Conservation (phyloP, 768 basidiomycete genomes). For the Neoboletus subvelutipes region DNA sequence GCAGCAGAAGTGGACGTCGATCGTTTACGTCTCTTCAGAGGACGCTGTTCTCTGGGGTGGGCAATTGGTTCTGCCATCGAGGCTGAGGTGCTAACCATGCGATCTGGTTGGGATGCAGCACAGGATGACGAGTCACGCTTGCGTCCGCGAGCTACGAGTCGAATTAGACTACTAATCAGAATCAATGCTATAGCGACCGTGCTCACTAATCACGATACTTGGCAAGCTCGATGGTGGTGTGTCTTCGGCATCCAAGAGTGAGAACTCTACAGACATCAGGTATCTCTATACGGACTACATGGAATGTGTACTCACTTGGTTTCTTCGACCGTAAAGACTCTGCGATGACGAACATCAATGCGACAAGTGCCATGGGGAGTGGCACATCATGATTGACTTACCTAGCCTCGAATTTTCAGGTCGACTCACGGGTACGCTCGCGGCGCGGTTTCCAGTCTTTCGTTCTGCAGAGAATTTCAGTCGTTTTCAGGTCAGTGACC, state of each 20-base stretch:
- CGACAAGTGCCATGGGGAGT: neutral
- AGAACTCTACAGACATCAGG: slow-evolving; percentile 9
- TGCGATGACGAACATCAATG: slow-evolving; percentile 13
- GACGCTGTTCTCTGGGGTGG: slow-evolving; percentile 5
- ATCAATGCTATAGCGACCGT: neutral
- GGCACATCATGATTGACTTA: slow-evolving; percentile 13
- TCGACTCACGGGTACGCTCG: slow-evolving; percentile 19
- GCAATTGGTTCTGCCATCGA: neutral
- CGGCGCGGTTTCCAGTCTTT: slow-evolving; percentile 8
- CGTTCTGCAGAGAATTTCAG: slow-evolving; percentile 12
- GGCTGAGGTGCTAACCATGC: neutral
- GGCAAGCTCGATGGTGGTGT: slow-evolving; percentile 6
- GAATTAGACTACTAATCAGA: neutral
- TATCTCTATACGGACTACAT: neutral
- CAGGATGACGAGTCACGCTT: slow-evolving; percentile 12
- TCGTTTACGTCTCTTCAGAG: slow-evolving; percentile 23
- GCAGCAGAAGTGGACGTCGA: slow-evolving; percentile 21
- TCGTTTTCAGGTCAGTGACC: slow-evolving; percentile 6
- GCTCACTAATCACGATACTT: slow-evolving; percentile 15
- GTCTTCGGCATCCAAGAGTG: slow-evolving; percentile 8
- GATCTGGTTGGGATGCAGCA: neutral
- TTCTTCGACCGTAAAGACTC: slow-evolving; percentile 15
- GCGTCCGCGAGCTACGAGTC: slow-evolving; percentile 18
- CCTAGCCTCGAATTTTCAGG: slow-evolving; percentile 13
- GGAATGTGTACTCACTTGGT: slow-evolving; percentile 13